Percentiles rank a stretch among this genome's conserved stretches.
These are phyloP conservation scores for Caloboletus firmus DNA, from an alignment of 1,284 basidiomycete species.

Conservation along the genomic window DNA sequence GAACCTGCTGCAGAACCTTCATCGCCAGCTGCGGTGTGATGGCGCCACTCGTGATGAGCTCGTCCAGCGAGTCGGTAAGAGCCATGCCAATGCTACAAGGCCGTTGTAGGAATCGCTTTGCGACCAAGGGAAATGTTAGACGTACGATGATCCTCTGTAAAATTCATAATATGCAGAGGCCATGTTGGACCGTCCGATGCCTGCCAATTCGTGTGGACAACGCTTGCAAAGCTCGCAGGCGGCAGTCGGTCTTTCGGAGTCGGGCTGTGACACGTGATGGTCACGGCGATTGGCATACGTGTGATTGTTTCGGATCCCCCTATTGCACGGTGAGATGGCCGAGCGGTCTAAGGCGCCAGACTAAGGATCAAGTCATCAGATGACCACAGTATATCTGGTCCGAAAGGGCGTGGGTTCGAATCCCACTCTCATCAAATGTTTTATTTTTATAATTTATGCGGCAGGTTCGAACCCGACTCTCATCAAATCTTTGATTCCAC, in stretches of 20 bases:
- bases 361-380: conserved; percentile 49
- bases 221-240: not conserved
- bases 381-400: conserved; percentile 47
- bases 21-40: conserved; percentile 98
- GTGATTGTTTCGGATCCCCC: accelerated
- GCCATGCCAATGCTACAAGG: conserved; percentile 87
- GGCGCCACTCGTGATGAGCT: conserved; percentile 94
- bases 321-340: conserved; percentile 21
- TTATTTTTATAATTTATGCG: too few species aligned
- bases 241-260: not conserved
- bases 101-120: not conserved
- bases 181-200: conserved; percentile 42
- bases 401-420: conserved; percentile 69
- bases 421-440: conserved; percentile 56
- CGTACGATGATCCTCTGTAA: conserved; percentile 85
- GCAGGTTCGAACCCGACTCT: too few species aligned
- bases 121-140: conserved; percentile 25
- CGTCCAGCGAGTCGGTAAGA: conserved; percentile 97
- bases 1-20: conserved; percentile 93
- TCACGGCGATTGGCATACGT: not conserved
- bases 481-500: too few species aligned
- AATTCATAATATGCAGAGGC: conserved; percentile 88
- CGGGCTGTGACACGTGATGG: conserved; percentile 25
- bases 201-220: conserved; percentile 11
- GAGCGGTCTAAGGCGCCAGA: conserved; percentile 71